phyloP scores from a whole-genome alignment of 2,329 filamentous ascomycete species.

The Pseudogymnoascus sp. region DNA sequence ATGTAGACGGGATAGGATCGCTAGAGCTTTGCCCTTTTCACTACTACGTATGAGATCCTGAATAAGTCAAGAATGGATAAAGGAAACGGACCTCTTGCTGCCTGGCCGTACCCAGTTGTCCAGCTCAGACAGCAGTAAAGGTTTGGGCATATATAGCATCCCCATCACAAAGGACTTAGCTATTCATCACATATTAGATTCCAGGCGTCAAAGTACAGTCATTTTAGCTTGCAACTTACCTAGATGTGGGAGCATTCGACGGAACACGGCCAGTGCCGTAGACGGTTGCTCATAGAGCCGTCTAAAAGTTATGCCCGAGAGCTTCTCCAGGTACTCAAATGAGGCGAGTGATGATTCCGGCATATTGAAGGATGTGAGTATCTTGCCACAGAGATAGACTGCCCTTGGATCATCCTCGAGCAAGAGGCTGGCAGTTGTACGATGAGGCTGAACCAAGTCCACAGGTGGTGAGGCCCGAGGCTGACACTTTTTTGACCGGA shows the following conservation, averaged over 20 bases:
- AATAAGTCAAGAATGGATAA: slow-evolving; percentile 4
- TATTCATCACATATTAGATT: slow-evolving; percentile 26
- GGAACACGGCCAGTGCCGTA: slow-evolving; percentile 88
- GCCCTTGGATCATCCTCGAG: slow-evolving; percentile 5
- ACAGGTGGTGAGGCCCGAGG: not conserved
- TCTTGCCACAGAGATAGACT: not conserved
- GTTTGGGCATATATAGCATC: slow-evolving; percentile 79
- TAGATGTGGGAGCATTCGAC: slow-evolving; percentile 90
- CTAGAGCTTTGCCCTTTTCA: slow-evolving; percentile 75
- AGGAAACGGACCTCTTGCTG: slow-evolving; percentile 40
- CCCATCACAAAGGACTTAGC: slow-evolving; percentile 96
- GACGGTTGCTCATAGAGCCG: slow-evolving; percentile 94
- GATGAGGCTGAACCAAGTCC: not conserved
- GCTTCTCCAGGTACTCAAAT: slow-evolving; percentile 87
- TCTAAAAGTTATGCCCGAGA: slow-evolving; percentile 81
- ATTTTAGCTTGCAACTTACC: slow-evolving; percentile 41
- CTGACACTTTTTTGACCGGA: slow-evolving; percentile 4
- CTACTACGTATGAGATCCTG: slow-evolving; percentile 31
- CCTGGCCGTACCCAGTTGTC: slow-evolving; percentile 76
- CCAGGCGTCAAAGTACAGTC: slow-evolving; percentile 12
- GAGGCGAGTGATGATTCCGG: slow-evolving; percentile 46
- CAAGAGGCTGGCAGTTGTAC: not conserved
- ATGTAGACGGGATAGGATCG: slow-evolving; percentile 75
- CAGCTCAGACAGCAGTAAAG: slow-evolving; percentile 70
- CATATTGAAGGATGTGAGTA: slow-evolving; percentile 20